Base-by-base conservation (phyloP, 2,329 filamentous ascomycete genomes). In the Hypomyces rosellus region DNA sequence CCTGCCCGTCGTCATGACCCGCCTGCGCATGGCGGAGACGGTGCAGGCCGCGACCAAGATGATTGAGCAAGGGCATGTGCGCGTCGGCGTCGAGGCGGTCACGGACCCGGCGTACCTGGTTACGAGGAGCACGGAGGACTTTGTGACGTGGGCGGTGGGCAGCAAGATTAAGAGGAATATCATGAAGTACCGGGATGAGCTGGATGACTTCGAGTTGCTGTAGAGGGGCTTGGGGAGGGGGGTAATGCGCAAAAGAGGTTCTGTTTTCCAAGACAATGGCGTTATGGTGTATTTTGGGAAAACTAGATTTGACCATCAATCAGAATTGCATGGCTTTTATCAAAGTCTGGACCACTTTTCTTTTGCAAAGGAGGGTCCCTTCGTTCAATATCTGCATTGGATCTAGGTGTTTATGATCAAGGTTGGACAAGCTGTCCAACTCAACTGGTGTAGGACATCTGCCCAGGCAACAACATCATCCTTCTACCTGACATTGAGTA, bases 111-210 rank as follows among this genome's bases (percentile, higher is more conserved):
- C 90, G 1, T 96, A 90, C 62, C 70, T 96, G 48, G 89, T 97
- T 7, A 93, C 89, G 36, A 78, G 91, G 57, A 88, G 83, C 54
- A 89, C 95, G 79, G 92, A 97, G 71, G 92, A 97, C 71, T 96
- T 95, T 66, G 87, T 97, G 15, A 96, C 92, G 0, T 97, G 92
- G 92, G 86, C 92, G 9, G 88, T 95, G 62, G 89, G 89, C 53
- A 95, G 89, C 70, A 96, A 96, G 86, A 91, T 97, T 68, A 96
- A 95, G 85, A 81, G 87, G 65, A 93, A 90, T 65, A 95, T 96
- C 57, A 85, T 96, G 81, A 89, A 88, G 71, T 97, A 96, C 67
- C 83, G 89, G 61, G 90, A 96, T 69, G 89, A 95, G 75, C 71
- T 96, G 70, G 92, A 97, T 71, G 92, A 97, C 71, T 97, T 95